phyloP scores from a whole-genome alignment of 2,329 filamentous ascomycete genomes.

The Cercospora sojina region DNA sequence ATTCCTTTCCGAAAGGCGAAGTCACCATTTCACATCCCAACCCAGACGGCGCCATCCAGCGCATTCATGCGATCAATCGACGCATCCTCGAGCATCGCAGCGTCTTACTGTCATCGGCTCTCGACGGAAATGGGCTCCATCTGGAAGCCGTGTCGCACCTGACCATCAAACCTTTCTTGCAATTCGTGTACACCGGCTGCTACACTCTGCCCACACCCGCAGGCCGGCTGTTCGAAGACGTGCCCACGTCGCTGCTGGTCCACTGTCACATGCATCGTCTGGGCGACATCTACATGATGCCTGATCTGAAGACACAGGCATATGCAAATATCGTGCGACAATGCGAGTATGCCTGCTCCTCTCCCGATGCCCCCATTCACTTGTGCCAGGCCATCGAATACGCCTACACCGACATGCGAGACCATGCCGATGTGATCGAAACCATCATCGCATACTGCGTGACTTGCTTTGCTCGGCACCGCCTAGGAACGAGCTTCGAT shows the following conservation, averaged over 20 bases:
- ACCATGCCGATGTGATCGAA: slow-evolving; percentile 38
- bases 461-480: slow-evolving; percentile 45
- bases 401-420: slow-evolving; percentile 32
- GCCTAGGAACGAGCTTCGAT: slow-evolving; percentile 37
- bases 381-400: slow-evolving; percentile 43
- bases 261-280: slow-evolving; percentile 46
- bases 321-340: slow-evolving; percentile 43
- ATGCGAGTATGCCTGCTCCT: slow-evolving; percentile 42
- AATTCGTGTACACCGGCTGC: slow-evolving; percentile 44
- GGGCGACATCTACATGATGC: slow-evolving; percentile 43
- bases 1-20: slow-evolving; percentile 30
- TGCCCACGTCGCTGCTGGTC: slow-evolving; percentile 40
- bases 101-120: slow-evolving; percentile 42
- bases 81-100: slow-evolving; percentile 39
- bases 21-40: slow-evolving; percentile 35
- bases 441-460: slow-evolving; percentile 48
- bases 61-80: slow-evolving; percentile 39
- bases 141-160: slow-evolving; percentile 40
- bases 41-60: slow-evolving; percentile 35
- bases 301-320: slow-evolving; percentile 41
- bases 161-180: slow-evolving; percentile 41
- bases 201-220: slow-evolving; percentile 35
- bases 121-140: slow-evolving; percentile 43
- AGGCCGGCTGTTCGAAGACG: slow-evolving; percentile 31
- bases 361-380: slow-evolving; percentile 41